Conservation (phyloP, 2,329 filamentous ascomycete species). For the Diaporthe helianthi region DNA sequence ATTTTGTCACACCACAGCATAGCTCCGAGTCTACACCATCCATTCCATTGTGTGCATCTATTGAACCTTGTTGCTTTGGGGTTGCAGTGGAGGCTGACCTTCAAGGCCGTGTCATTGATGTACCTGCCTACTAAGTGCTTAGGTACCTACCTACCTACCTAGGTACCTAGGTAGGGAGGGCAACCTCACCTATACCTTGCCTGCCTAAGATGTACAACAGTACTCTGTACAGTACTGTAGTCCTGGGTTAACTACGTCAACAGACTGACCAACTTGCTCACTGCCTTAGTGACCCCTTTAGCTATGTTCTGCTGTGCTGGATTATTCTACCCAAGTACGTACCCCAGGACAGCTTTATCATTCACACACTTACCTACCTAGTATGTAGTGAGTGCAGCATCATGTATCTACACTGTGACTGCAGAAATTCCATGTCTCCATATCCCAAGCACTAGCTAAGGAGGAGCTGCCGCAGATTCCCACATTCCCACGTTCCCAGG, state of each 20-base stretch:
- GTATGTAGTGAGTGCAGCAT: background rate
- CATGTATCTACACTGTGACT: background rate
- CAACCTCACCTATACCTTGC: background rate
- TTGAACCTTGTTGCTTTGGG: background rate
- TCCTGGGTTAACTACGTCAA: conserved; percentile 9
- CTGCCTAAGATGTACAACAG: no score
- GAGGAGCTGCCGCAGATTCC: background rate
- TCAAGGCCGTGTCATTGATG: background rate
- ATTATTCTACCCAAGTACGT: background rate
- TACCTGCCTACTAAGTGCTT: no score
- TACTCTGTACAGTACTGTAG: no score
- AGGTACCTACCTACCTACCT: no score
- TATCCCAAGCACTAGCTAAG: background rate
- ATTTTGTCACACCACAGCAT: background rate
- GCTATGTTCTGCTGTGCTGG: background rate
- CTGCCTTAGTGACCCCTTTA: background rate
- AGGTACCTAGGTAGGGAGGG: background rate
- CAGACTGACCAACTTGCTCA: background rate
- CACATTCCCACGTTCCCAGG: no score
- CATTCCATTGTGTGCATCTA: background rate
- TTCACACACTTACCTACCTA: no score
- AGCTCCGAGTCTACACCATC: background rate
- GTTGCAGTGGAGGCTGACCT: background rate
- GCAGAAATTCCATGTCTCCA: background rate
- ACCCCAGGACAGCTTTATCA: background rate